These are phyloP conservation scores for Cyamopsis tetragonoloba DNA, from an alignment of 306 rosid species.

Conservation along the genomic window DNA sequence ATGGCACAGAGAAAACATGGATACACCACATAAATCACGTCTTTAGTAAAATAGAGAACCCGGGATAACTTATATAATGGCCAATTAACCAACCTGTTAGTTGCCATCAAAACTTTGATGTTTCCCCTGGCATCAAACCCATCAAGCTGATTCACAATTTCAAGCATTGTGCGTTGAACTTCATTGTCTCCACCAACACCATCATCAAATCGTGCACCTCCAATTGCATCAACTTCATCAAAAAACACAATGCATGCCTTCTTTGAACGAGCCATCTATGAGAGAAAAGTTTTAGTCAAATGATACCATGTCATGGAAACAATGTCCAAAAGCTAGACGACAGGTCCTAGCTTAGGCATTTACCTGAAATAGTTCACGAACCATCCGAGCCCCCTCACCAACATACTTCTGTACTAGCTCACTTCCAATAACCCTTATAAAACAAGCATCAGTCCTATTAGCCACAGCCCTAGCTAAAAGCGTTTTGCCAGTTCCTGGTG, in stretches of 20 bases:
- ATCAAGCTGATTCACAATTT: constrained; percentile 96
- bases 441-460: constrained; percentile 97
- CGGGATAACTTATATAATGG: neutral
- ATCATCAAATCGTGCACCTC: constrained; percentile 97
- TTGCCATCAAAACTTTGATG: constrained; percentile 97
- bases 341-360: neutral
- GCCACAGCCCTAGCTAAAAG: constrained; percentile 99
- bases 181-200: constrained; percentile 98
- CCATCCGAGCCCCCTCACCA: constrained; percentile 99
- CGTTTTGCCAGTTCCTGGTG: constrained; percentile 99
- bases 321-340: neutral
- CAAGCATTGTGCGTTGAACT: constrained; percentile 98
- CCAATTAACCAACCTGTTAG: constrained; percentile 68
- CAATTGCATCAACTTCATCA: constrained; percentile 99
- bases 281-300: constrained; percentile 19
- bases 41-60: neutral
- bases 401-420: constrained; percentile 98
- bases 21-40: neutral
- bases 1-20: neutral
- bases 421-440: constrained; percentile 98
- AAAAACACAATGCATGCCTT: constrained; percentile 96
- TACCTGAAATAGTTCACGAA: constrained; percentile 95
- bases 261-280: constrained; percentile 97
- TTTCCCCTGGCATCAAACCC: constrained; percentile 99
- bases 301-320: neutral